Base-by-base conservation (phyloP, 148 eudicot genomes). In the Linanthus parryae region DNA sequence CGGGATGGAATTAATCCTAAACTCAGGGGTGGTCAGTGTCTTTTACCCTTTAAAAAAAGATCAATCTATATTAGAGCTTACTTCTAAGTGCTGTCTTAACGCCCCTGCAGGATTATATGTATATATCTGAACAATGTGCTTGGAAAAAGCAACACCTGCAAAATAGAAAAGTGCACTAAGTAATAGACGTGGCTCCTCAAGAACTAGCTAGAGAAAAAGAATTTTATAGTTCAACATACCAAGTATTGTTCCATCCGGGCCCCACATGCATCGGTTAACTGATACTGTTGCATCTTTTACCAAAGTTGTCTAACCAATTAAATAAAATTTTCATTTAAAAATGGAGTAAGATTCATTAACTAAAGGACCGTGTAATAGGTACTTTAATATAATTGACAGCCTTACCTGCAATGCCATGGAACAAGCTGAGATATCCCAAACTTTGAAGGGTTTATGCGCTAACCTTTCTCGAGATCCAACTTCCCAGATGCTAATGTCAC, bases 401-500 rank as follows among this genome's bases (percentile, higher is more conserved):
- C 55, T 28, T 43, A 82, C 89, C 76, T 82, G 89, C 52, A 75
- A 67, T 33, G 72, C 73, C 76, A 58, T 66, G 23, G 88, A 66
- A 62, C 78, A 73, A 54, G 68, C 59, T 55, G 73, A 60, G 29
- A 82, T 48, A 49, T 82, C 79, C 88, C 88, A 82, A 38, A 82
- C 78, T 79, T 82, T 78, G 62, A 82, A 82, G 43, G 63, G 52
- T 62, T 69, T 75, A 44, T 71, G 82, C 1, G 77, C 78, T 55
- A 82, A 58, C 71, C 78, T 69, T 60, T 82, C 80, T 27, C 81
- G 73, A 47, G 83, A 71, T 48, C 80, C 81, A 57, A 82, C 80
- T 59, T 82, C 88, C 83, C 84, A 78, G 39, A 82, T 75, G 75
- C 77, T 69, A 59, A 78, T 68, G 52, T 82, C 88, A 51, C 88